A percentile compares a stretch with the other conserved stretches of the same genome.
These are phyloP conservation scores for Moniliophthora roreri DNA, from an alignment of 1,284 basidiomycete species.

Conservation along the genomic window DNA sequence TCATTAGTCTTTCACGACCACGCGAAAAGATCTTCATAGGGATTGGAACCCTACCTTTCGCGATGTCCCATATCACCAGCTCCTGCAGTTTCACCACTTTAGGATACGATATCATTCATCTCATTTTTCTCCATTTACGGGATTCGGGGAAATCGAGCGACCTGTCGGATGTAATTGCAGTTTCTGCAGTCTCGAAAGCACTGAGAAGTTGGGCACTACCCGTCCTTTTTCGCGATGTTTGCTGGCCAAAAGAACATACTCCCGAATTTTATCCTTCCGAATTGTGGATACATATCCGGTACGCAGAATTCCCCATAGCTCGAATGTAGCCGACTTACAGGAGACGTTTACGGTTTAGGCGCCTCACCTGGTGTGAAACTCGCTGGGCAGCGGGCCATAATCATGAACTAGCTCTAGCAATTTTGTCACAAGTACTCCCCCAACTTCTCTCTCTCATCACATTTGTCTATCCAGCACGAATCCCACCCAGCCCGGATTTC, in stretches of 20 bases:
- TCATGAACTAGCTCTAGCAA: conserved; percentile 1
- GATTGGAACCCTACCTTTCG: too few relatives aligned
- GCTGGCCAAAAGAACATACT: conserved; percentile 5
- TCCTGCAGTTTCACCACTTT: conserved; percentile 3
- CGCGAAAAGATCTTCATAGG: too few relatives aligned
- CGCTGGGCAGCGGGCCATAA: background rate
- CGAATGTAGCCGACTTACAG: background rate
- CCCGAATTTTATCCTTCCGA: conserved; percentile 9
- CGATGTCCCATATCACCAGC: too few relatives aligned
- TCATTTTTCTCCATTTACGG: background rate
- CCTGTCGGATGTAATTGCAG: background rate
- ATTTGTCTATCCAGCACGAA: conserved; percentile 1
- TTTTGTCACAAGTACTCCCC: conserved; percentile 6
- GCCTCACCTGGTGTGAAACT: background rate
- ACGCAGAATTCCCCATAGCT: background rate
- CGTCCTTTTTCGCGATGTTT: conserved; percentile 8
- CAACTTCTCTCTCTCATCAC: conserved; percentile 3
- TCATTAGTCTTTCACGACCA: too few relatives aligned
- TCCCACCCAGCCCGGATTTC: conserved; percentile 5
- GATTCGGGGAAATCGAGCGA: background rate
- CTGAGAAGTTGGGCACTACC: conserved; percentile 5
- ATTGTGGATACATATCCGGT: conserved; percentile 12
- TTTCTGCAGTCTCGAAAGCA: conserved; percentile 6
- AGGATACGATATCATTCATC: conserved; percentile 8
- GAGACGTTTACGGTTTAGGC: background rate